A percentile compares a stretch with the other conserved stretches of the same genome.
phyloP scores from a whole-genome alignment of 2,329 filamentous ascomycete genomes.

The Sporothrix mexicana region DNA sequence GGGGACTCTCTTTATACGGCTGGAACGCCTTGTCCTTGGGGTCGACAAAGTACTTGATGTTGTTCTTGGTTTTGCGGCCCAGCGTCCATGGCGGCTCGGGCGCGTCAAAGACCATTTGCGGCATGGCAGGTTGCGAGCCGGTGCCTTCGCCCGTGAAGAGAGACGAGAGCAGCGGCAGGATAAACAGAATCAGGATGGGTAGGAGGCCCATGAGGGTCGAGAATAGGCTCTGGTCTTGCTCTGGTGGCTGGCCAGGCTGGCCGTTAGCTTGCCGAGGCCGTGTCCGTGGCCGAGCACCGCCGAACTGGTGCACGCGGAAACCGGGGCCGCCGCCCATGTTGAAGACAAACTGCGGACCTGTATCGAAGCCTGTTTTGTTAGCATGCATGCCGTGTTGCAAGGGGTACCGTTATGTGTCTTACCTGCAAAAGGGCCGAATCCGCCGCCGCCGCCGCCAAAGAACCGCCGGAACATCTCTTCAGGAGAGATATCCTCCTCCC shows the following conservation, averaged over 20 bases:
- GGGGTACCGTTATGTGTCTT: conserved; percentile 33
- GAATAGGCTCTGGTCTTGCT: conserved; percentile 58
- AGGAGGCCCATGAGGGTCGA: conserved; percentile 75
- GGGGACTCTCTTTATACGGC: conserved; percentile 60
- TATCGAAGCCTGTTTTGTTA: conserved; percentile 64
- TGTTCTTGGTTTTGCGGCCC: conserved; percentile 71
- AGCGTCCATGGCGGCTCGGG: conserved; percentile 74
- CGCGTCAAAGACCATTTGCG: conserved; percentile 76
- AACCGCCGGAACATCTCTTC: conserved; percentile 98
- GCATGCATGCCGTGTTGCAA: not conserved
- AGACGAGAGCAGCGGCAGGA: conserved; percentile 82
- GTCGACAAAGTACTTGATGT: conserved; percentile 84
- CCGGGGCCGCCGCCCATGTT: conserved; percentile 92
- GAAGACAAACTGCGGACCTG: conserved; percentile 89
- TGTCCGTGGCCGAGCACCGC: conserved; percentile 75
- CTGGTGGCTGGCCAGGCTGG: conserved; percentile 45
- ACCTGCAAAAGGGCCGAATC: conserved; percentile 56
- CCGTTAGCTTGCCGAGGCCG: conserved; percentile 63
- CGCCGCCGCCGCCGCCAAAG: conserved; percentile 76
- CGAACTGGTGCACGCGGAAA: conserved; percentile 94
- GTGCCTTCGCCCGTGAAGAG: conserved; percentile 67
- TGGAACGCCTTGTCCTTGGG: conserved; percentile 70
- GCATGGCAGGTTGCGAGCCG: conserved; percentile 60
- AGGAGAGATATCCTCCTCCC: conserved; percentile 90
- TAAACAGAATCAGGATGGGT: conserved; percentile 86